Base-by-base conservation (phyloP, 2,329 filamentous ascomycete species). In the Ceratocystis diversiconidia region DNA sequence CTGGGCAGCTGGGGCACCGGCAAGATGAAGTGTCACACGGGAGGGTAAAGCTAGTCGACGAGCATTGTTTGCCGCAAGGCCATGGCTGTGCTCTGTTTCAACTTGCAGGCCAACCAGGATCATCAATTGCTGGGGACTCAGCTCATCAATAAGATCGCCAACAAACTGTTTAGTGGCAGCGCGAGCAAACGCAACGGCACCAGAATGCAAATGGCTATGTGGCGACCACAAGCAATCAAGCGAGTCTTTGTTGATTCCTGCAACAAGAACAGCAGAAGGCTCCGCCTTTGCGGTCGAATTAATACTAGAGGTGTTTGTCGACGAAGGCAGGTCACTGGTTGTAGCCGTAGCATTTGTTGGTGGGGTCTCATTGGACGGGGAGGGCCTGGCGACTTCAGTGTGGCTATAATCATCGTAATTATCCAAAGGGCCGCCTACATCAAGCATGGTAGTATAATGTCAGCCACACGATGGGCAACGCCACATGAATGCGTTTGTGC, bases 201-300 rank as follows among this genome's bases (percentile, higher is more conserved):
- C 32, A 12, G 12, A 17, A 43, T 69, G 65, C 1, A 62, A 32
- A 22, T 66, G 52, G 28, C 57, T 64, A 25, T 66, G 68, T 15
- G 68, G 68, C 2, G 68, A 68, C 66, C 68, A 69, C 8, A 64
- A 46, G 32, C 66, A 69, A 41, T 66, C 62, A 41, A 68, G 30
- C 5, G 63, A 66, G 63, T 69, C 68, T 46, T 69, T 69, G 62
- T 69, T 69, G n/a, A 68, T 62, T 19, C 66, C 67, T 5, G 25
- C 41, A 12, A 65, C 32, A 17, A 65, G 61, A 10, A n/a, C 19
- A 5, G 65, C 44, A 2, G 28, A 30, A 5, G 30, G 10, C 5
- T 48, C 44, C 2, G 17, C 15, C 50, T 19, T 64, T 10, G 25
- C n/a, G 15, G 22, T 15, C 22, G 8, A 48, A 12, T 30, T 65